Conservation (phyloP, 495 filamentous ascomycete species). For the Annulohypoxylon maeteangense region DNA sequence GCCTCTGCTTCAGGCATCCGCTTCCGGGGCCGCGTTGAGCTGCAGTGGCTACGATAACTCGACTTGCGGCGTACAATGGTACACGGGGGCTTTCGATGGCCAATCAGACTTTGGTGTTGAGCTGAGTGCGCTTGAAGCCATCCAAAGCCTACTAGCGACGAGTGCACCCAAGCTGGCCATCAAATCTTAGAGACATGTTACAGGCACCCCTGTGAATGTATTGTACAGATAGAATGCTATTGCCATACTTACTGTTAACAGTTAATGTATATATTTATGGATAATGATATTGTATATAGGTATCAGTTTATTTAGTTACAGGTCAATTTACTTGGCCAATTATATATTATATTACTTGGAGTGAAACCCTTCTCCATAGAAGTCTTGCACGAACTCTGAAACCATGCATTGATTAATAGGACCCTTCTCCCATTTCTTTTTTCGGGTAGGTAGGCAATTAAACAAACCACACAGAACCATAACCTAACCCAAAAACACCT, state of each 20-base stretch:
- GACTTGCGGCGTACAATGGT: slow-evolving; percentile 78
- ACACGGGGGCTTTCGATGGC: slow-evolving; percentile 66
- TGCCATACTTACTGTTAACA: not conserved
- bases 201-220: not conserved
- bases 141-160: slow-evolving; percentile 59
- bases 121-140: slow-evolving; percentile 68
- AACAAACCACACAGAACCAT: not conserved
- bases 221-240: not conserved
- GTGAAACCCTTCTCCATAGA: no score
- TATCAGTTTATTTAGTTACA: not conserved
- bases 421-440: no score
- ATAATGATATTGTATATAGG: not conserved
- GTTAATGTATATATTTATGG: not conserved
- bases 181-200: not conserved
- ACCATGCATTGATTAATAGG: no score
- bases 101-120: slow-evolving; percentile 67
- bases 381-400: no score
- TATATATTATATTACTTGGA: no score
- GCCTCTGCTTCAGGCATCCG: slow-evolving; percentile 64
- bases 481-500: not conserved
- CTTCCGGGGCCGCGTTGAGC: slow-evolving; percentile 68
- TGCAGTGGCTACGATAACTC: slow-evolving; percentile 69
- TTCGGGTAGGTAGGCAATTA: not conserved
- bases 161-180: slow-evolving; percentile 41
- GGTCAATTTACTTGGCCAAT: no score